phyloP scores from a whole-genome alignment of 176 grass and related monocot genomes.

The Thinopyrum elongatum region DNA sequence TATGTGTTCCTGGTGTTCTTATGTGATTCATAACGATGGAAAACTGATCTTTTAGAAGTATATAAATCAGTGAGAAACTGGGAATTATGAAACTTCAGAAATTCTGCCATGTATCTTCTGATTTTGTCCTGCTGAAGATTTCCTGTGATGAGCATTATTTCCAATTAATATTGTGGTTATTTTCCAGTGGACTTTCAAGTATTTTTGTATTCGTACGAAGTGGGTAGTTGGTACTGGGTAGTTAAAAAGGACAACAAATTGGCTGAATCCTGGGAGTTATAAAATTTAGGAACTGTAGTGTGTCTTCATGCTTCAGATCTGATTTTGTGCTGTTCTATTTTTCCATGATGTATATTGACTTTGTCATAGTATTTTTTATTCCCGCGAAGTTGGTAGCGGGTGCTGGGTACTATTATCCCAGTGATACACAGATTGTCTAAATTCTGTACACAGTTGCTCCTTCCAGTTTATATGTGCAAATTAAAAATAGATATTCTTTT shows the following conservation, averaged over 20 bases:
- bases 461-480: slow-evolving; percentile 21
- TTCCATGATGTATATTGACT: slow-evolving; percentile 7
- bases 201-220: background rate
- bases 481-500: background rate
- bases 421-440: background rate
- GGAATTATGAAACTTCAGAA: slow-evolving; percentile 14
- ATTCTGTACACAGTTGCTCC: background rate
- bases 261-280: background rate
- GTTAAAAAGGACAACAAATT: background rate
- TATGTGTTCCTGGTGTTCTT: background rate
- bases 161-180: slow-evolving; percentile 21
- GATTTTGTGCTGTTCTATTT: slow-evolving; percentile 1
- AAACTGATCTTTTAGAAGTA: background rate
- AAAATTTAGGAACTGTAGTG: slow-evolving; percentile 26
- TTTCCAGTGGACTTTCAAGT: background rate
- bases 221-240: background rate
- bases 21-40: background rate
- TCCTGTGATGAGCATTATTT: background rate
- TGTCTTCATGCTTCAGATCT: background rate
- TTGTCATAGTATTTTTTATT: slow-evolving; percentile 13
- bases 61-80: background rate
- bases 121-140: background rate
- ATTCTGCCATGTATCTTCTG: slow-evolving; percentile 17
- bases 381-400: background rate
- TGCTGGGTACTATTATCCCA: background rate